Evolutionary conservation across 2,329 filamentous ascomycete species (phyloP), one percentile per base, ranked within the genome.

Genomic region (Sphaerulina populicola): DNA sequence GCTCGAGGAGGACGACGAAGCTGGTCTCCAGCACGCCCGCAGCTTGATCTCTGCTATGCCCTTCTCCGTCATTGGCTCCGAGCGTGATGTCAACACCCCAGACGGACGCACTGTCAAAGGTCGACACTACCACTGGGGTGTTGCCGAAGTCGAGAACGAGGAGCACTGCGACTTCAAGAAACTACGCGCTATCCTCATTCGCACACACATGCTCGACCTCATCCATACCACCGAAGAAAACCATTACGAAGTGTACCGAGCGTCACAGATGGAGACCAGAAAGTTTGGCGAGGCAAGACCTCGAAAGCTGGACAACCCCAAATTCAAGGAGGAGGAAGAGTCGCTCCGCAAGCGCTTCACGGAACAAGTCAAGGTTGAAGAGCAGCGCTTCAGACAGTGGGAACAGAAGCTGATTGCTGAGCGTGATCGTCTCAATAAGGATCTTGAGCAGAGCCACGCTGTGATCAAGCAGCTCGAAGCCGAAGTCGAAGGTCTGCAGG

Each of bases 101-200:
- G 93, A 98, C 67, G 89, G 88, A 65, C 91, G 91, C 70, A 94
- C 95, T 60, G 90, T 97, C 71, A 98, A 98, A 82, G 93, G 93
- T 61, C 89, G 93, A 58, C 94, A 98, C 74, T 98, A 98, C 76
- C 88, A 89, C 50, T 98, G 93, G 93, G 93, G 93, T 79, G 93
- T 98, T 65, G 93, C 93, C 56, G 93, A 98, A 74, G 93, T 98
- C 47, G 93, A 98, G 80, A 98, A 98, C 69, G 93, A 98, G 76
- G 93, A 98, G 70, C 93, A 98, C 80, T 98, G 93, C 75, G 93
- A 98, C 74, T 98, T 98, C 80, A 98, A 98, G 86, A 98, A 98
- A 80, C 86, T 98, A 58, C 90, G 93, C 66, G 95, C 91, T 44
- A 97, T 98, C 66, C 80, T 98, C 62, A 97, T 98, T 77, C 88